phyloP scores from a whole-genome alignment of 371 early-diverging fungal genomes.

The Phascolomyces articulosus region DNA sequence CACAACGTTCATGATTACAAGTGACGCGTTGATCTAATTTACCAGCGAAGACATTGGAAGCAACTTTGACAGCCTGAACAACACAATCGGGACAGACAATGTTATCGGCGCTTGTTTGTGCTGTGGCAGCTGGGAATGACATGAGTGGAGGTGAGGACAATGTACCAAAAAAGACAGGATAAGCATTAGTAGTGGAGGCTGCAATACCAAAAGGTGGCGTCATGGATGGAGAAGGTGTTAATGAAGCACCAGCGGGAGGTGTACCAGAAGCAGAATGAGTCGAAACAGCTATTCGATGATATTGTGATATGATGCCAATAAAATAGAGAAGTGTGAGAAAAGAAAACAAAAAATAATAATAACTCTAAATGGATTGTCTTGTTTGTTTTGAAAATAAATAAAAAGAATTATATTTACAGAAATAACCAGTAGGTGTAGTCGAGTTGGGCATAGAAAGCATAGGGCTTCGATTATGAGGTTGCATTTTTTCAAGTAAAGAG shows the following conservation, averaged over 20 bases:
- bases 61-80: slow-evolving; percentile 49
- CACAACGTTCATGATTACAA: slow-evolving; percentile 44
- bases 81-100: slow-evolving; percentile 51
- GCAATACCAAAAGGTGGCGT: slow-evolving; percentile 36
- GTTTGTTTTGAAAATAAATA: background rate
- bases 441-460: slow-evolving; percentile 21
- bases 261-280: slow-evolving; percentile 8
- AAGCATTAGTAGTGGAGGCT: slow-evolving; percentile 33
- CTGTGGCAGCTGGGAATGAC: slow-evolving; percentile 32
- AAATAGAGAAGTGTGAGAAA: no score
- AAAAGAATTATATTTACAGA: slow-evolving; percentile 28
- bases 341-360: no score
- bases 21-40: slow-evolving; percentile 45
- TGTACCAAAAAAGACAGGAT: slow-evolving; percentile 34
- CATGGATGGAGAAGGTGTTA: slow-evolving; percentile 13
- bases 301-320: no score
- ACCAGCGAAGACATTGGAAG: slow-evolving; percentile 55
- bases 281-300: slow-evolving; percentile 10
- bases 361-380: no score
- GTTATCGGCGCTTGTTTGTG: slow-evolving; percentile 31
- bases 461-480: slow-evolving; percentile 25
- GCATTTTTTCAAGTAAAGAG: slow-evolving; percentile 40
- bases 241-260: slow-evolving; percentile 1
- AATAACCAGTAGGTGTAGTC: slow-evolving; percentile 25
- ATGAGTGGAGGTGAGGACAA: slow-evolving; percentile 26